Evolutionary conservation across 805 yeast genomes (phyloP).

Genomic region (Ogataea methanolica): DNA sequence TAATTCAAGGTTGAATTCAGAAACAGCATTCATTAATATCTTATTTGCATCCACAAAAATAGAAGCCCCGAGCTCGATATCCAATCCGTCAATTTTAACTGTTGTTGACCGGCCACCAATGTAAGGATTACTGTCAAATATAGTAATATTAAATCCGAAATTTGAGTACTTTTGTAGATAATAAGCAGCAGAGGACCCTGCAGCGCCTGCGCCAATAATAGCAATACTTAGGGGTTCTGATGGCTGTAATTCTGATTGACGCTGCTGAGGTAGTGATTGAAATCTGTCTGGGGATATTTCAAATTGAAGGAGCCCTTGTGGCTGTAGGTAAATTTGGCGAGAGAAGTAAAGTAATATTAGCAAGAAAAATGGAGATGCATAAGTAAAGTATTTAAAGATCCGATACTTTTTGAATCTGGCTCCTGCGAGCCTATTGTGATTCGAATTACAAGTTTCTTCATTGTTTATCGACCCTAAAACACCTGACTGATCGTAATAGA

Average conservation of each 20-base stretch:
- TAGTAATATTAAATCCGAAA: constrained; percentile 32
- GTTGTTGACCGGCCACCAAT: constrained; percentile 46
- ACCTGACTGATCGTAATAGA: no score
- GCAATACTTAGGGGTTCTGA: constrained; percentile 25
- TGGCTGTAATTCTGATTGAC: not conserved
- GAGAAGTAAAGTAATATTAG: no score
- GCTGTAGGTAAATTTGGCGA: no score
- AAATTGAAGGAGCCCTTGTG: no score
- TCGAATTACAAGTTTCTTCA: no score
- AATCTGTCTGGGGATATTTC: no score
- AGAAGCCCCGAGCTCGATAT: constrained; percentile 43
- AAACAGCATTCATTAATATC: constrained; percentile 34
- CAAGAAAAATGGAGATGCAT: no score
- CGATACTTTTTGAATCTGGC: no score
- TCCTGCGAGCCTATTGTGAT: no score
- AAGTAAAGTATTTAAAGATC: no score
- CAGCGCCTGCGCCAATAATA: constrained; percentile 49
- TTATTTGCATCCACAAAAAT: constrained; percentile 38
- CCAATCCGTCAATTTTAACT: constrained; percentile 22
- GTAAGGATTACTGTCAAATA: constrained; percentile 36
- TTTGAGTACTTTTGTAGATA: constrained; percentile 36
- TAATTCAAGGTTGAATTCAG: constrained; percentile 29
- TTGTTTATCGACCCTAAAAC: no score
- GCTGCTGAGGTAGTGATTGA: no score
- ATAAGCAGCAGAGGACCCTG: constrained; percentile 45